Evolutionary conservation across 2,329 filamentous ascomycete species (phyloP), one percentile per base, ranked within the genome.

Genomic region (Pseudopithomyces maydicus): DNA sequence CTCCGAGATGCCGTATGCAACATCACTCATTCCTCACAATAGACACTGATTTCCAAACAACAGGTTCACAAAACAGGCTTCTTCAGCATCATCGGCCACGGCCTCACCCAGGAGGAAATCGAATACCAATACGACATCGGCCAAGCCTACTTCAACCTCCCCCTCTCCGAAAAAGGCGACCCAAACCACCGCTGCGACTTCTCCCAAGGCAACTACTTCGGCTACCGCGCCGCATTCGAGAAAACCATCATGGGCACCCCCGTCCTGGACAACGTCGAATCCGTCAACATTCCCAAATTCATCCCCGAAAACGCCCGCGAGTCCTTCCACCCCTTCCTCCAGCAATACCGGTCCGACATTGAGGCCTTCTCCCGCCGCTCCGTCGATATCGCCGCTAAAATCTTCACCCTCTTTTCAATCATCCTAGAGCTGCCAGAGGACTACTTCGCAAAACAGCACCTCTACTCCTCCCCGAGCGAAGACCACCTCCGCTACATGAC

Each of bases 1-100:
- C 74, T 88, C 0, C 78, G 81, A 23, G 81, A 85, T 47, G 84
- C 84, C 2, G 81, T 84, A 48, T 48, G 32, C 20, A 12, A 38
- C 57, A 20, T 56, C 26, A 4, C 51, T 42, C 14, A 32, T 48
- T 12, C 39, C 8, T 36, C 6, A 15, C 19, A 4, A 11, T 17
- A 7, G 14, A 46, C 23, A 15, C 46, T 42, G 8, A n/a, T 38
- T 15, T 14, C 23, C 17, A 36, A 20, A 23, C 22, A 17, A 6
- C n/a, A 71, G 64, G 66, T 72, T 10, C 66, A 68, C 35, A 52
- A 64, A 15, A 67, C 65, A n/a, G 70, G 69, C 10, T 74, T 74
- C 56, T 72, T 73, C 58, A 72, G 68, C 50, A 55, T 73, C 4
- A 65, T 58, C 20, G 70, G 69, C 4, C 70, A 69, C 29, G 70